Conservation (phyloP, 1,139 yeast genomes). For the Lodderomyces parapsilosis region DNA sequence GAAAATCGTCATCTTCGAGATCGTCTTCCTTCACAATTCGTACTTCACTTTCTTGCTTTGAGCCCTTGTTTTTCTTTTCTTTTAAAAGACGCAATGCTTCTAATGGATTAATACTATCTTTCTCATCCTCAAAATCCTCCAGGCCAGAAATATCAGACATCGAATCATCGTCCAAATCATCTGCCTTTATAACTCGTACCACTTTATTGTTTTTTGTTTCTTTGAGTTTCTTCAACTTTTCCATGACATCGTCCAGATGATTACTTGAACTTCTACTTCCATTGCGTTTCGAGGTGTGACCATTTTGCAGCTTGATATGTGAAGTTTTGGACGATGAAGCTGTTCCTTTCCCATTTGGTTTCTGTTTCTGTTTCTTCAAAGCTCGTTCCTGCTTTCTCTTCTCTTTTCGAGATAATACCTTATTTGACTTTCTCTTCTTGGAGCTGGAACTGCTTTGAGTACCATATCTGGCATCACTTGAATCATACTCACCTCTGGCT, state of each 20-base stretch:
- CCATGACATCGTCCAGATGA: constrained; percentile 25
- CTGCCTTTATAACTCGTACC: constrained; percentile 26
- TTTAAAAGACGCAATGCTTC: constrained; percentile 20
- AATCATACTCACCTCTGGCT: constrained; percentile 27
- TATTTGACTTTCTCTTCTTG: constrained; percentile 23
- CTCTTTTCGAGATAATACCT: constrained; percentile 47
- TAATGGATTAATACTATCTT: constrained; percentile 28
- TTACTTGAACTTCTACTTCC: constrained; percentile 7
- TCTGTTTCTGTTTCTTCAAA: constrained; percentile 45
- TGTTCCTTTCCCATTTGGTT: constrained; percentile 10
- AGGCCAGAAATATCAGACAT: constrained; percentile 14
- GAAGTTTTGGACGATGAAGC: neutral
- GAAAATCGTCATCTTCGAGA: constrained; percentile 16
- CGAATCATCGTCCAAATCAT: constrained; percentile 26
- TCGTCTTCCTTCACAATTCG: constrained; percentile 26
- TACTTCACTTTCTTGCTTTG: constrained; percentile 8
- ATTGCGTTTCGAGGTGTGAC: constrained; percentile 7
- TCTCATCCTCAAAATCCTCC: constrained; percentile 16
- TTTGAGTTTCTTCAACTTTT: constrained; percentile 22
- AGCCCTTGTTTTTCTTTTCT: constrained; percentile 6
- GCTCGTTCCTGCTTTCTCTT: constrained; percentile 55
- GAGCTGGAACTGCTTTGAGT: constrained; percentile 19
- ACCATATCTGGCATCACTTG: constrained; percentile 30
- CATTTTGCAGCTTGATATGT: constrained; percentile 13
- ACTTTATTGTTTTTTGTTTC: constrained; percentile 22